Conservation (phyloP, 768 basidiomycete species). For the Leucocoprinus sp. region DNA sequence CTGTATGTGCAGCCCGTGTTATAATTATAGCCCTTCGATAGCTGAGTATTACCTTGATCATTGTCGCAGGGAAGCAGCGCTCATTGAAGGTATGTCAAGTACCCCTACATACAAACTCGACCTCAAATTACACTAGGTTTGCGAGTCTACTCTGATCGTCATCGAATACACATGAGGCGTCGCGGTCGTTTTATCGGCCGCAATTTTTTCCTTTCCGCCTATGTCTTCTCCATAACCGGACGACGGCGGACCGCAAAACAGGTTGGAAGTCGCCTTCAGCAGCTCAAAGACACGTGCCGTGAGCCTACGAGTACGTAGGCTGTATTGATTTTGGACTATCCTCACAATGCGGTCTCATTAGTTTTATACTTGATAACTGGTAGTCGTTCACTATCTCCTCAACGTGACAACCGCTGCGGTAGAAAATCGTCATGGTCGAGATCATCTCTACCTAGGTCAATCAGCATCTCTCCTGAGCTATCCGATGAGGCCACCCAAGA, state of each 20-base stretch:
- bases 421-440: constrained; percentile 4
- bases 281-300: constrained; percentile 62
- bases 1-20: constrained; percentile 25
- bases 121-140: constrained; percentile 32
- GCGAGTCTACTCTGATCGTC: constrained; percentile 56
- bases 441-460: neutral
- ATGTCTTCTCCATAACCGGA: constrained; percentile 57
- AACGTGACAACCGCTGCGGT: neutral
- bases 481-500: neutral
- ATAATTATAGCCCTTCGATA: neutral
- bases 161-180: constrained; percentile 52
- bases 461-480: constrained; percentile 2
- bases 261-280: constrained; percentile 72
- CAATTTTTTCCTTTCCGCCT: constrained; percentile 72
- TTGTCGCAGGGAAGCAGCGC: constrained; percentile 43
- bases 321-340: neutral
- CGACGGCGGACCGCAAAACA: constrained; percentile 66
- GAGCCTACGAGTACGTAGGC: constrained; percentile 18
- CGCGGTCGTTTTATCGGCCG: constrained; percentile 70
- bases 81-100: constrained; percentile 50
- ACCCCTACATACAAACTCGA: neutral
- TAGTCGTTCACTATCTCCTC: constrained; percentile 4
- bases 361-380: constrained; percentile 9
- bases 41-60: neutral
- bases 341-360: neutral